Percentiles rank a stretch among this genome's conserved stretches.
These are phyloP conservation scores for Eucalyptus sp. DNA, from an alignment of 345 rosid genomes.

Conservation along the genomic window DNA sequence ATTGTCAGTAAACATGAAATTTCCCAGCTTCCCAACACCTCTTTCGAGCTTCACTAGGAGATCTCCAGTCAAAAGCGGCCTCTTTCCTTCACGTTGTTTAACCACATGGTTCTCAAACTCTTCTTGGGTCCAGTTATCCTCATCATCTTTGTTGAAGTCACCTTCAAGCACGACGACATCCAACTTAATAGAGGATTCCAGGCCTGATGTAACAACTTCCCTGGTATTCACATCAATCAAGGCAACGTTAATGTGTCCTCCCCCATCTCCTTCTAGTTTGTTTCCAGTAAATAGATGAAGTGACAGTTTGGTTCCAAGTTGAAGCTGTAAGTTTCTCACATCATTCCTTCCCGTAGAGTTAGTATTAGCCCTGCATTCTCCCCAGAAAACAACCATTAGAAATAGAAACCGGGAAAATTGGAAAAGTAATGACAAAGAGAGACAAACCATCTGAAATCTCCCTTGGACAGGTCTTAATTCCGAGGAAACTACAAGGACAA, in stretches of 20 bases:
- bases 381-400: no score
- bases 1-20: slow-evolving; percentile 21
- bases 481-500: no score
- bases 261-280: neutral
- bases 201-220: slow-evolving; percentile 13
- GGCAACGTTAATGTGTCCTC: neutral
- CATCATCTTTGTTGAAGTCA: slow-evolving; percentile 18
- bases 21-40: slow-evolving; percentile 23
- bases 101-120: slow-evolving; percentile 21
- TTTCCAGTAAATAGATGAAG: no score
- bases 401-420: no score
- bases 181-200: slow-evolving; percentile 14
- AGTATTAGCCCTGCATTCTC: no score
- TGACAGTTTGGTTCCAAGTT: no score
- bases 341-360: no score
- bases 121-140: slow-evolving; percentile 10
- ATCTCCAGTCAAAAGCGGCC: slow-evolving; percentile 25
- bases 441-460: no score
- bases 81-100: slow-evolving; percentile 19
- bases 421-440: no score
- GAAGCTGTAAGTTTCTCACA: no score
- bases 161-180: slow-evolving; percentile 31
- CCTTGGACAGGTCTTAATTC: no score
- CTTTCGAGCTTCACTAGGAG: slow-evolving; percentile 20
- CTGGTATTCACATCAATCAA: slow-evolving; percentile 17